Evolutionary conservation across 768 basidiomycete species (phyloP), one percentile per base, ranked within the genome.

Genomic region (Tulasnella sp.): DNA sequence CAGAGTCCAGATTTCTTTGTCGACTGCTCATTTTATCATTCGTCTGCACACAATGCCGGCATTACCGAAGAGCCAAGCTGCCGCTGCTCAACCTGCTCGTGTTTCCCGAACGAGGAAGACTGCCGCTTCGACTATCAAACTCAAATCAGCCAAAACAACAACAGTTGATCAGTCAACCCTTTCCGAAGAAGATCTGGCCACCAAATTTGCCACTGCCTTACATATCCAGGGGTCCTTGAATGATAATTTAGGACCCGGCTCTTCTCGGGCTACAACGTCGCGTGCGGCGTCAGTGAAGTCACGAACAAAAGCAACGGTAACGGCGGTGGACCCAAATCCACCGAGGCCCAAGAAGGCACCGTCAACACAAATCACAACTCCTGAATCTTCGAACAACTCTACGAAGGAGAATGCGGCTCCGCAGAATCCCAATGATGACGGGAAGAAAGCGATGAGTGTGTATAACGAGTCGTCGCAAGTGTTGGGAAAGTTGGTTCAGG

Each of bases 401-500:
- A 5, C 19, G 46, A 48, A 48, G 19, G 46, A 48, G 27, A 29
- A 7, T n/a, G 7, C 5, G 34, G 34, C 27, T 48, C 46, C 27
- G 5, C 11, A 11, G 50, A 4, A 8, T 43, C 50, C 27, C 2
- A 19, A 22, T n/a, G 49, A 53, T 38, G 21, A 21, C 24, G 59
- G 48, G 25, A 48, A 41, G 15, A 44, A 58, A n/a, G 63, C 63
- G 15, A 55, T 63, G 63, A 46, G 21, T 11, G 49, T 19, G 24
- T 42, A 87, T 8, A 89, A 89, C 62, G 50, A 74, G 1, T 77
- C 80, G 0, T 79, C 82, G 4, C 84, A 84, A 63, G 72, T 70
- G 0, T 68, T 90, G 10, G 78, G 82, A 4, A 62, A 64, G 1
- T 58, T 79, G 9, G 68, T 78, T 29, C 78, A 83, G 62, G 75